Evolutionary conservation across 192 early-diverging fungal species (phyloP).

Genomic region (Coemansia sp.): DNA sequence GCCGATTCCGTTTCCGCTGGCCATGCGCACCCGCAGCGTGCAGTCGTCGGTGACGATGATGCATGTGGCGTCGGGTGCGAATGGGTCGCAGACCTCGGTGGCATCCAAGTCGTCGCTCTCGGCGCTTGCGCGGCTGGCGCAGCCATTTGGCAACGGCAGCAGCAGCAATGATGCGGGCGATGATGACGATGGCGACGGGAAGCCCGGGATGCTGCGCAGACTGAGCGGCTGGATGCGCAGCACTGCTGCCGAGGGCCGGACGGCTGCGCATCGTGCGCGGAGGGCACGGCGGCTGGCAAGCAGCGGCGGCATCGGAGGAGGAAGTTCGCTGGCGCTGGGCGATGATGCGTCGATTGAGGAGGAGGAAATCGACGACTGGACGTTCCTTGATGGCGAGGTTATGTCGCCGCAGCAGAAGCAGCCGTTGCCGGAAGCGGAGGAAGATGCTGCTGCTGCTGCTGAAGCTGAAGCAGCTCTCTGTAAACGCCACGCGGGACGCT

Average conservation of each 20-base stretch:
- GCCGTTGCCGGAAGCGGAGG: background rate
- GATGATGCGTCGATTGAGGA: background rate
- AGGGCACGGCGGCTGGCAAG: conserved; percentile 10
- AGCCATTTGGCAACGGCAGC: conserved; percentile 1
- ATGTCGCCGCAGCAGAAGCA: background rate
- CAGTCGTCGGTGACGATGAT: conserved; percentile 14
- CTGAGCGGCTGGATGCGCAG: conserved; percentile 44
- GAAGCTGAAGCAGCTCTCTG: background rate
- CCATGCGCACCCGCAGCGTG: conserved; percentile 14
- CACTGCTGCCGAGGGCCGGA: conserved; percentile 13
- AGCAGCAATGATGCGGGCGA: no score
- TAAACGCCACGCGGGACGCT: conserved; percentile 3
- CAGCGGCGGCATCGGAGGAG: background rate
- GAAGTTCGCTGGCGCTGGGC: background rate
- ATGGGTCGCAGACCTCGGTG: conserved; percentile 18
- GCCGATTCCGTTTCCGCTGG: conserved; percentile 39
- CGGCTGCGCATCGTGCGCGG: conserved; percentile 16
- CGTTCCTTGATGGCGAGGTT: conserved; percentile 29
- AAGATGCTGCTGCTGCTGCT: background rate
- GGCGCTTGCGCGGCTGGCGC: background rate
- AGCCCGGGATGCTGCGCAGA: conserved; percentile 21
- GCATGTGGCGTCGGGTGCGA: background rate
- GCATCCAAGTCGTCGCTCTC: background rate
- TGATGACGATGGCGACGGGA: background rate
- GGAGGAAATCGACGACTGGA: conserved; percentile 39